These are phyloP conservation scores for Pythium angustatum DNA, from an alignment of 352 stramenopile genomes.

Conservation along the genomic window DNA sequence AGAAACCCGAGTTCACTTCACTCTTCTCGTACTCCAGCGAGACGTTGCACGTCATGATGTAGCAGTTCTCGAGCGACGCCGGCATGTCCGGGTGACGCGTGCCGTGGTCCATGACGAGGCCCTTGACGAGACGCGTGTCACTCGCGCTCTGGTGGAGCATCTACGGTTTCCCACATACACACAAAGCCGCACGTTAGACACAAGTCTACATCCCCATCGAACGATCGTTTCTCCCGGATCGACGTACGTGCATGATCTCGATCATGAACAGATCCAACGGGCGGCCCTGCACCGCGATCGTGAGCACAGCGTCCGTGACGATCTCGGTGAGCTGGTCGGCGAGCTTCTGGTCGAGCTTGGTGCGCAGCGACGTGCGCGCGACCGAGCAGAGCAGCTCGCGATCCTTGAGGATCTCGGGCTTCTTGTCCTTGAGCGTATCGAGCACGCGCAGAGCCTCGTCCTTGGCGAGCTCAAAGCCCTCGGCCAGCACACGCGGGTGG, in stretches of 20 bases:
- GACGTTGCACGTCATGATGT: slow-evolving; percentile 99
- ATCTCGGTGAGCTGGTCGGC: slow-evolving; percentile 95
- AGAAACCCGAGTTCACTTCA: slow-evolving; percentile 98
- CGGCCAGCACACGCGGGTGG: slow-evolving; percentile 96
- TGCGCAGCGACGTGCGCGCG: slow-evolving; percentile 95
- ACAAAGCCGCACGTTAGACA: not conserved
- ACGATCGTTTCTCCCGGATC: not conserved
- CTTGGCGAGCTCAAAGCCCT: slow-evolving; percentile 98
- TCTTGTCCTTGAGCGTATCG: slow-evolving; percentile 89
- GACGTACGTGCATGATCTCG: slow-evolving; percentile 96
- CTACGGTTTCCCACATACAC: slow-evolving; percentile 27
- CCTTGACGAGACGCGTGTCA: slow-evolving; percentile 94
- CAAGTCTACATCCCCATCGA: not conserved
- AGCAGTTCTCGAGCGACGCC: slow-evolving; percentile 94
- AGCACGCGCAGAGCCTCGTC: slow-evolving; percentile 95
- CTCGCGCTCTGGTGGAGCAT: slow-evolving; percentile 97
- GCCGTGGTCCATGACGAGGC: slow-evolving; percentile 98
- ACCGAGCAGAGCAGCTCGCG: slow-evolving; percentile 94
- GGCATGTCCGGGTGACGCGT: slow-evolving; percentile 99
- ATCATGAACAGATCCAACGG: slow-evolving; percentile 99
- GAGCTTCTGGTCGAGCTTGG: slow-evolving; percentile 96
- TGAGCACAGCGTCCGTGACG: slow-evolving; percentile 96
- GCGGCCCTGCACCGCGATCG: slow-evolving; percentile 83
- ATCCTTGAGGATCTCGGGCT: slow-evolving; percentile 88
- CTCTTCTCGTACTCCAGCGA: slow-evolving; percentile 99